Evolutionary conservation across 176 grass and related monocot species (phyloP).

Genomic region (Tillandsia fasciculata): DNA sequence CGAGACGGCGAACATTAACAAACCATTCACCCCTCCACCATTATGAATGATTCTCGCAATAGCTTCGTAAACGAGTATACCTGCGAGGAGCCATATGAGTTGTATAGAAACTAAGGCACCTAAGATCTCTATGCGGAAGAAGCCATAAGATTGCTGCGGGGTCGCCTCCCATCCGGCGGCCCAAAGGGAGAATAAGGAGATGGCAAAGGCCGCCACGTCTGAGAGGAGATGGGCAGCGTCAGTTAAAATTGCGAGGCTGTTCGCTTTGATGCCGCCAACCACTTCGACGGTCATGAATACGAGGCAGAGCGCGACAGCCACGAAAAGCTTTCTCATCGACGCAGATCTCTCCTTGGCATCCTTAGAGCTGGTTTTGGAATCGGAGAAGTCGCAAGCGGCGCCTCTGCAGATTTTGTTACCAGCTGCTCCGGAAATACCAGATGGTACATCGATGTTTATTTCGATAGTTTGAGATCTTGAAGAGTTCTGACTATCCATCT

Average conservation of each 20-base stretch:
- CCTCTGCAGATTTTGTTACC: conserved; percentile 62
- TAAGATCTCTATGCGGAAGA: conserved; percentile 85
- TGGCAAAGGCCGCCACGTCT: conserved; percentile 88
- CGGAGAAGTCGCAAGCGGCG: conserved; percentile 59
- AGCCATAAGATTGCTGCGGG: conserved; percentile 82
- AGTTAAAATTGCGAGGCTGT: conserved; percentile 92
- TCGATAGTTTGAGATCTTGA: conserved; percentile 35
- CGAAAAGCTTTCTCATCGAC: conserved; percentile 84
- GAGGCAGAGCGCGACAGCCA: conserved; percentile 66
- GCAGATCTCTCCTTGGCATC: conserved; percentile 58
- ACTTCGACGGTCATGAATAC: conserved; percentile 95
- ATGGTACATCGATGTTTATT: conserved; percentile 44
- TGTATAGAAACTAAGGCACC: conserved; percentile 93
- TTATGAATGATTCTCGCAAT: conserved; percentile 69
- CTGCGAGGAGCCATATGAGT: conserved; percentile 91
- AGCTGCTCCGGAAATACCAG: conserved; percentile 29
- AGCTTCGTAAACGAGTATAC: conserved; percentile 93
- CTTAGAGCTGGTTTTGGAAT: conserved; percentile 34
- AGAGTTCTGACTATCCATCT: conserved; percentile 60
- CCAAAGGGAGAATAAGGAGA: conserved; percentile 92
- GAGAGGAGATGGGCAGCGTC: conserved; percentile 99
- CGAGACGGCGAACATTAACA: conserved; percentile 87
- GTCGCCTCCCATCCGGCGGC: conserved; percentile 97
- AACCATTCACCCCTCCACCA: conserved; percentile 66
- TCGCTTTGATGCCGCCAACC: conserved; percentile 86